Conservation (phyloP, 2,329 filamentous ascomycete genomes). For the Colletotrichum echinochloae region DNA sequence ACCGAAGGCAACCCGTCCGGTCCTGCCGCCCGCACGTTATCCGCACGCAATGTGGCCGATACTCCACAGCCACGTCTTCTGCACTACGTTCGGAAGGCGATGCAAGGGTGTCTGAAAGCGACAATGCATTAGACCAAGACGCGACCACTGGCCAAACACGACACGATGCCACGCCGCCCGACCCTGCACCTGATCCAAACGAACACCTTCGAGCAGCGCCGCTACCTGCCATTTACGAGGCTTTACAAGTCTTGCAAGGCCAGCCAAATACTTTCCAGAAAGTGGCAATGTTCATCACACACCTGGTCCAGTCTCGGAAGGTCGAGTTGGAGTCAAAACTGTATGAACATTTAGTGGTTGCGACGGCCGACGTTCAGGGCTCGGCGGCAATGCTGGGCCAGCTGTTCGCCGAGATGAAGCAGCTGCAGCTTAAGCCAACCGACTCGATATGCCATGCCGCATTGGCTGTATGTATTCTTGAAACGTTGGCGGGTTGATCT, state of each 20-base stretch:
- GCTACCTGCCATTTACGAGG: constrained; percentile 59
- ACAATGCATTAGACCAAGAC: background rate
- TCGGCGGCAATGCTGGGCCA: constrained; percentile 72
- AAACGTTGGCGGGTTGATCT: too few relatives aligned
- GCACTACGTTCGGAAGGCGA: background rate
- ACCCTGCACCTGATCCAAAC: constrained; percentile 33
- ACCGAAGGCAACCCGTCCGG: constrained; percentile 13
- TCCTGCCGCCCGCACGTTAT: background rate
- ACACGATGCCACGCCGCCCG: background rate
- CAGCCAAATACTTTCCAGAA: constrained; percentile 52
- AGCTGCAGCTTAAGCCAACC: constrained; percentile 71
- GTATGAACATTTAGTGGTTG: constrained; percentile 81
- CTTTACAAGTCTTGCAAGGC: constrained; percentile 56
- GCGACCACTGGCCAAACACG: background rate
- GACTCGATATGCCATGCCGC: constrained; percentile 77
- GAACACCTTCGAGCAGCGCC: constrained; percentile 47
- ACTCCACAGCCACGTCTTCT: constrained; percentile 13
- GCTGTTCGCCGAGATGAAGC: constrained; percentile 80
- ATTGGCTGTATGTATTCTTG: constrained; percentile 65
- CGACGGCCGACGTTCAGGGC: constrained; percentile 76
- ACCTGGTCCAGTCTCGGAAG: constrained; percentile 67
- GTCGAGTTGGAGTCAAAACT: constrained; percentile 68
- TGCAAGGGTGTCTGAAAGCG: background rate
- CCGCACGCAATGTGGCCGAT: constrained; percentile 19
- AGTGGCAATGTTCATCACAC: constrained; percentile 63